Evolutionary conservation across 306 rosid genomes (phyloP).

Genomic region (Vigna nakashimae): DNA sequence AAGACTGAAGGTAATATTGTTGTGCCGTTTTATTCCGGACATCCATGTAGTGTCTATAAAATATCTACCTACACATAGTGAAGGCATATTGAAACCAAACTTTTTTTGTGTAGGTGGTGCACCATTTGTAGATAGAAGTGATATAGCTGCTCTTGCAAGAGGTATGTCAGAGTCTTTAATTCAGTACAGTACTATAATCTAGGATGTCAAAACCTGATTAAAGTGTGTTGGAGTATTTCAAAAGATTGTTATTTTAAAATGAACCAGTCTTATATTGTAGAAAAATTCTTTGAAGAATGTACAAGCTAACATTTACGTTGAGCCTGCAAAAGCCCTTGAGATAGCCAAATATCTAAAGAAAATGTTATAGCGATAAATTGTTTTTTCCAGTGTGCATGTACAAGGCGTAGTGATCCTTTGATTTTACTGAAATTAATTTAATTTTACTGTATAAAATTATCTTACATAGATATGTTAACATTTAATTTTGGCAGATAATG

Average conservation of each 20-base stretch:
- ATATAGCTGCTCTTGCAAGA: conserved; percentile 82
- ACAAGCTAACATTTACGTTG: not conserved
- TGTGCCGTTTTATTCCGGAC: conserved; percentile 13
- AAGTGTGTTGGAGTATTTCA: not conserved
- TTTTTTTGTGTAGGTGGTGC: conserved; percentile 51
- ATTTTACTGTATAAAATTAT: not conserved
- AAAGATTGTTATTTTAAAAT: not conserved
- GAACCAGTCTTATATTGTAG: no score
- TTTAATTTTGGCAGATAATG: not conserved
- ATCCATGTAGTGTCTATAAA: not conserved
- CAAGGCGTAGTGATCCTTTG: not conserved
- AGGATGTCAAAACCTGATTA: not conserved
- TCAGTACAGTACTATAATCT: not conserved
- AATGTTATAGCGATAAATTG: not conserved
- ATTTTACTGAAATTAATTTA: not conserved
- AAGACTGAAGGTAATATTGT: conserved; percentile 59
- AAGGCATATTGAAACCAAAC: conserved; percentile 7
- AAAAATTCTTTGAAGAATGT: not conserved
- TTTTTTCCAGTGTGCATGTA: not conserved
- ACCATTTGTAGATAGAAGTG: conserved; percentile 54
- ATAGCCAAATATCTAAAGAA: not conserved
- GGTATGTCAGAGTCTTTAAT: conserved; percentile 60
- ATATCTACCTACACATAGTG: not conserved
- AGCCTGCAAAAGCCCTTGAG: not conserved
- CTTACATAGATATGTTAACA: not conserved